Percentiles rank a stretch among this genome's conserved stretches.
Evolutionary conservation across 306 rosid genomes (phyloP).

Genomic region (Prunus mume): DNA sequence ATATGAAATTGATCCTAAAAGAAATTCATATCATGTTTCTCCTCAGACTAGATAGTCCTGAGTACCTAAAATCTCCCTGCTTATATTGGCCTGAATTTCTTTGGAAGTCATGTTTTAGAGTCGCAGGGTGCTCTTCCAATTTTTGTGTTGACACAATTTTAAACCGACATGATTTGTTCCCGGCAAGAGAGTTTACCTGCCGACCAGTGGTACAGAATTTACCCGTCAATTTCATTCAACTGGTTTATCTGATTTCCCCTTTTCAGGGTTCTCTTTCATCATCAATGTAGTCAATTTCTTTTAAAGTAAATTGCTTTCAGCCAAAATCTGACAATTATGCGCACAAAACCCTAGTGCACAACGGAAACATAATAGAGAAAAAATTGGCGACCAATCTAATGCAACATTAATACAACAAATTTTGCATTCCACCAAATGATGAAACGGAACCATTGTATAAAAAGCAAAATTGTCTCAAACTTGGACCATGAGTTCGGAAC

Average conservation of each 20-base stretch:
- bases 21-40: not conserved
- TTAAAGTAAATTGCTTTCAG: too few species aligned
- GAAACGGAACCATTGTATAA: too few species aligned
- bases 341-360: too few species aligned
- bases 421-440: too few species aligned
- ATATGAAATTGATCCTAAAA: slow-evolving; percentile 8
- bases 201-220: not conserved
- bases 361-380: too few species aligned
- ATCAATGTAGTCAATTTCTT: not conserved
- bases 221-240: not conserved
- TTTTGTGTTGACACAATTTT: not conserved
- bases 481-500: too few species aligned
- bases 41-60: too few species aligned
- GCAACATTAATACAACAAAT: too few species aligned
- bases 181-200: not conserved
- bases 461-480: too few species aligned
- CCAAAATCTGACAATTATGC: not conserved
- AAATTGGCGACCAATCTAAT: too few species aligned
- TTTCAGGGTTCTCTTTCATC: not conserved
- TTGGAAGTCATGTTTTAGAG: not conserved
- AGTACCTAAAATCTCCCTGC: not conserved
- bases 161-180: not conserved
- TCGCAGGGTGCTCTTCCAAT: not conserved
- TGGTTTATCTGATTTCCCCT: not conserved
- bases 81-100: not conserved